Base-by-base conservation (phyloP, 1,139 yeast species). In the Nadsonia commutata region DNA sequence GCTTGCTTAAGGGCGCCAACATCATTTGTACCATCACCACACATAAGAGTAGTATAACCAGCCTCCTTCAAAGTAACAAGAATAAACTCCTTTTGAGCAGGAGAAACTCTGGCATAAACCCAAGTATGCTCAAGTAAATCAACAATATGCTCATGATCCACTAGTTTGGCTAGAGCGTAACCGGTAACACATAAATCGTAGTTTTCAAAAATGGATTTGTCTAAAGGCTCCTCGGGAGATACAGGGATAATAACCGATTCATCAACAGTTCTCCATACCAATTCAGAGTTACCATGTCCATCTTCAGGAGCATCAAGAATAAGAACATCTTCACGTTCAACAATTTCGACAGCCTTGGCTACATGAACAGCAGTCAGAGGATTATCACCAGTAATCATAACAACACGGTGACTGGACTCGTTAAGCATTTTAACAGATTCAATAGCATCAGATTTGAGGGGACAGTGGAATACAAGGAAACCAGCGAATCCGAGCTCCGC, bases 11-110 rank as follows among this genome's bases (percentile, higher is more conserved):
- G 75, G 44, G 99, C 99, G 63, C 99, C 99, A 45, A 90, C 98
- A 70, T 90, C 99, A 61, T 90, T 90, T 31, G 99, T 90, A 66
- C 99, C 99, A 66, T 90, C 99, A 70, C 99, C 99, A 67, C 98
- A 90, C 99, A 90, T 90, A 55, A 93, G 73, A 31, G 98, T 90
- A 57, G 76, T 81, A 64, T 88, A 90, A 31, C 96, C 97, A 59
- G 86, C 76, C 47, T 78, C 80, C 63, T 90, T 90, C 60, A 85
- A 74, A 38, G 85, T 74, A 50, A 80, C 81, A 57, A 93, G 70
- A 55, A 90, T 78, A 52, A 80, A 85, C 66, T 90, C 98, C 66
- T 90, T 93, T 68, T 90, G 98, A 31, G 80, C 60, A 40, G 99
- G 98, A 6, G 98, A 90, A 36, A 93, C 98, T 67, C 99, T 82